Evolutionary conservation across 148 eudicot genomes (phyloP).

Genomic region (Dysphania ambrosioides): DNA sequence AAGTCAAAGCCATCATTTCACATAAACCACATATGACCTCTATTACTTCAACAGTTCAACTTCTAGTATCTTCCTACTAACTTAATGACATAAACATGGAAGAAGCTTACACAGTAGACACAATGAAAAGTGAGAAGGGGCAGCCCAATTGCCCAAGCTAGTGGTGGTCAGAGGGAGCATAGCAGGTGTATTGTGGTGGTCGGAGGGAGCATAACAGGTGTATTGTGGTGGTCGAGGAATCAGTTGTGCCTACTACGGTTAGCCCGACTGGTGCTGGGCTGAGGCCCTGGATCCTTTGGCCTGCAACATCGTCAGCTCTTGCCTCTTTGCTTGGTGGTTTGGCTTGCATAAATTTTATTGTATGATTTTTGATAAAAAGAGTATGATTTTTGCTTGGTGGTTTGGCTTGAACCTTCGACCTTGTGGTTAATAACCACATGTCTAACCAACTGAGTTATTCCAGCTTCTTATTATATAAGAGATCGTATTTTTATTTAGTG

Average conservation of each 20-base stretch:
- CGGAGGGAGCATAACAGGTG: too few species aligned
- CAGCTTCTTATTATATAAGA: conserved; percentile 6
- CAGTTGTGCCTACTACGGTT: conserved; percentile 47
- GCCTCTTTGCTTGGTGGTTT: conserved; percentile 51
- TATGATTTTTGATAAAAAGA: conserved; percentile 22
- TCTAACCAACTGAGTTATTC: conserved; percentile 58
- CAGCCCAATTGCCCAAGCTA: conserved; percentile 46
- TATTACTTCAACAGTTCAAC: too few species aligned
- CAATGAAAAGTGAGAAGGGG: background rate
- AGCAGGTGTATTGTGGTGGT: conserved; percentile 57
- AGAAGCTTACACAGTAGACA: background rate
- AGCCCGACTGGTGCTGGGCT: conserved; percentile 85
- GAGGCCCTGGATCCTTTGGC: conserved; percentile 59
- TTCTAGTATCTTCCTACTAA: background rate
- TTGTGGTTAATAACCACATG: conserved; percentile 61
- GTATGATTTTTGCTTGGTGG: too few species aligned
- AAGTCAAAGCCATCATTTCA: too few species aligned
- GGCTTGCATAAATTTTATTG: background rate
- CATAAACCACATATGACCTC: too few species aligned
- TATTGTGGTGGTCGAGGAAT: conserved; percentile 59
- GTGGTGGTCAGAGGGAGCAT: conserved; percentile 88
- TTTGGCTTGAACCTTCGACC: conserved; percentile 58
- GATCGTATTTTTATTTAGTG: background rate
- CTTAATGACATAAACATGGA: background rate
- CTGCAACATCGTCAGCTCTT: conserved; percentile 41